Evolutionary conservation across 345 rosid species (phyloP).

Genomic region (Mercurialis annua): DNA sequence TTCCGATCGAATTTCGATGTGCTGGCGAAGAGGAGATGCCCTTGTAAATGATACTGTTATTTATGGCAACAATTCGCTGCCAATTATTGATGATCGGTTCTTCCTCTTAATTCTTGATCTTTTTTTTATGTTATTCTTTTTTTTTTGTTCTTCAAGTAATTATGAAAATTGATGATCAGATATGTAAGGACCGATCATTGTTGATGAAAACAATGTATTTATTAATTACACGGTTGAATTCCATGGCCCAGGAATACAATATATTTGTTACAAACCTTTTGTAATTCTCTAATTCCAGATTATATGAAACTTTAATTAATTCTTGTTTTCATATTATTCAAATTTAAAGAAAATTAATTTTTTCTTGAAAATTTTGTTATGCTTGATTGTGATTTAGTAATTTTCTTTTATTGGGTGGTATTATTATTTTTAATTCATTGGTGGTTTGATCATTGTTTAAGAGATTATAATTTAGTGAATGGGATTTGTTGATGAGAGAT

Average conservation of each 20-base stretch:
- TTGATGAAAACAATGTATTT: constrained; percentile 5
- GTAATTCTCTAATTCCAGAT: background rate
- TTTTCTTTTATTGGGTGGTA: background rate
- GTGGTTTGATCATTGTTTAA: background rate
- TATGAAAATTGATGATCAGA: background rate
- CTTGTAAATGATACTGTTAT: constrained; percentile 25
- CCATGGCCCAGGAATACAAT: background rate
- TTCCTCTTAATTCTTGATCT: too few species aligned
- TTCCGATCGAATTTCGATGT: constrained; percentile 17
- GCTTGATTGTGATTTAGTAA: background rate
- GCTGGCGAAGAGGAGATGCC: constrained; percentile 21
- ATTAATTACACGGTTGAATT: constrained; percentile 21
- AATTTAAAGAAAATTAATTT: background rate
- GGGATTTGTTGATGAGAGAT: background rate
- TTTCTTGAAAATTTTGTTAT: background rate
- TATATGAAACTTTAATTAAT: constrained; percentile 8
- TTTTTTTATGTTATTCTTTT: background rate
- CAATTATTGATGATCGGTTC: background rate
- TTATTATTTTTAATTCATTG: background rate
- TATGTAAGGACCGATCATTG: background rate
- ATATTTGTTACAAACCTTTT: too few species aligned
- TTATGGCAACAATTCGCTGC: too few species aligned
- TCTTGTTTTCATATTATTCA: background rate
- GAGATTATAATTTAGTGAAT: background rate
- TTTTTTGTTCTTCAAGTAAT: background rate